Conservation (phyloP, 1,284 basidiomycete species). For the Ceratobasidium papillatum region DNA sequence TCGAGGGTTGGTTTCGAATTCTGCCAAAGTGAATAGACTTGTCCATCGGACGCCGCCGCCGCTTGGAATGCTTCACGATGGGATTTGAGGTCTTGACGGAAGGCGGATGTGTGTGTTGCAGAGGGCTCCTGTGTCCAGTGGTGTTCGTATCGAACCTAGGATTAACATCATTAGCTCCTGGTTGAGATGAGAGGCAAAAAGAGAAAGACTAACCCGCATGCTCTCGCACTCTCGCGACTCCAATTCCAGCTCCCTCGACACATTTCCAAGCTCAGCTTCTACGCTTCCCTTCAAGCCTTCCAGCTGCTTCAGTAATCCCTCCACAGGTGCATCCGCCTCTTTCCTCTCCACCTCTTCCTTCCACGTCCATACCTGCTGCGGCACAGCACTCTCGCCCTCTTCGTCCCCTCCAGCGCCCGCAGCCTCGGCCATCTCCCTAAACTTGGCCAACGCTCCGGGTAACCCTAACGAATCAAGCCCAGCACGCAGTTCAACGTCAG, state of each 20-base stretch:
- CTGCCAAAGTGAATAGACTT: slow-evolving; percentile 80
- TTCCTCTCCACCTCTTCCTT: slow-evolving; percentile 76
- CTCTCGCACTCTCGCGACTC: slow-evolving; percentile 86
- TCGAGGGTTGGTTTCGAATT: slow-evolving; percentile 73
- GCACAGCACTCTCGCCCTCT: slow-evolving; percentile 61
- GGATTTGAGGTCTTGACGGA: slow-evolving; percentile 83
- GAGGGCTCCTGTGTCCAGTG: slow-evolving; percentile 91
- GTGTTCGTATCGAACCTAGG: slow-evolving; percentile 83
- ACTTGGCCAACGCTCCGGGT: slow-evolving; percentile 77
- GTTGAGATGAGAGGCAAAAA: background rate
- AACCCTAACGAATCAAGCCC: slow-evolving; percentile 86
- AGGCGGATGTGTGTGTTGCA: slow-evolving; percentile 71
- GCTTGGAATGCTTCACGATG: slow-evolving; percentile 79
- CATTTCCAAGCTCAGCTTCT: slow-evolving; percentile 66
- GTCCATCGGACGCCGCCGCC: slow-evolving; percentile 80
- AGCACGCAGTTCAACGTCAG: slow-evolving; percentile 82
- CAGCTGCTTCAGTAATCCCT: slow-evolving; percentile 69
- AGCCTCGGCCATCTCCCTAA: slow-evolving; percentile 74
- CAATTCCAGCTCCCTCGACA: slow-evolving; percentile 72
- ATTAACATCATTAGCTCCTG: background rate
- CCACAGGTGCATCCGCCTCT: slow-evolving; percentile 72
- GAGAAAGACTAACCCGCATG: slow-evolving; percentile 61
- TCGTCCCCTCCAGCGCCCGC: slow-evolving; percentile 60
- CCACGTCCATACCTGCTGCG: slow-evolving; percentile 77
- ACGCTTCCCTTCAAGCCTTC: slow-evolving; percentile 69